Evolutionary conservation across 495 filamentous ascomycete genomes (phyloP).

Genomic region (Pseudotulostoma volvatum): DNA sequence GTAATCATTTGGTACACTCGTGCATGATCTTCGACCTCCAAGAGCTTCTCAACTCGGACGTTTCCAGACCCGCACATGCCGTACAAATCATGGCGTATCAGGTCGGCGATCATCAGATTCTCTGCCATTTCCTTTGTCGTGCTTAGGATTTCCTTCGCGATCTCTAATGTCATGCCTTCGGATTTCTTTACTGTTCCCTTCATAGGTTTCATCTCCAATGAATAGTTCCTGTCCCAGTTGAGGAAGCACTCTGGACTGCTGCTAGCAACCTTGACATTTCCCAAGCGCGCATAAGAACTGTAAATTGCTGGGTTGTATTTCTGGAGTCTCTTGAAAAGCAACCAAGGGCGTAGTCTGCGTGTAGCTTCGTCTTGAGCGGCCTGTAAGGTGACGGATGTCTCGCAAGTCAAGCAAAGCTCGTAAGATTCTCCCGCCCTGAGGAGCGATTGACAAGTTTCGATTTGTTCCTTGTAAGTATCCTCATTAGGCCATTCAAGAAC

Average conservation of each 20-base stretch:
- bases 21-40: constrained; percentile 77
- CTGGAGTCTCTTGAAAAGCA: constrained; percentile 54
- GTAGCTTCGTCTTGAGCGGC: constrained; percentile 8
- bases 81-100: constrained; percentile 84
- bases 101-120: constrained; percentile 95
- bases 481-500: constrained; percentile 31
- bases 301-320: constrained; percentile 71
- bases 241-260: constrained; percentile 91
- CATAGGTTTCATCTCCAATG: constrained; percentile 52
- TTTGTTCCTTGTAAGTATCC: constrained; percentile 41
- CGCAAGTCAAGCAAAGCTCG: constrained; percentile 76
- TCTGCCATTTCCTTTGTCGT: constrained; percentile 83
- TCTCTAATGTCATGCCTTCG: constrained; percentile 40
- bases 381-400: constrained; percentile 43
- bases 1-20: constrained; percentile 83
- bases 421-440: constrained; percentile 76
- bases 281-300: constrained; percentile 63
- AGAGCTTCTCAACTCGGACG: constrained; percentile 48
- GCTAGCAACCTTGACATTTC: constrained; percentile 51
- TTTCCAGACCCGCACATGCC: constrained; percentile 55
- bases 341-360: constrained; percentile 35
- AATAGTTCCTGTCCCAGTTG: constrained; percentile 39
- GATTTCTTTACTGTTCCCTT: constrained; percentile 85
- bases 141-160: constrained; percentile 53
- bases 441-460: constrained; percentile 51